Evolutionary conservation across 345 rosid genomes (phyloP).

Genomic region (Ceriops tagal): DNA sequence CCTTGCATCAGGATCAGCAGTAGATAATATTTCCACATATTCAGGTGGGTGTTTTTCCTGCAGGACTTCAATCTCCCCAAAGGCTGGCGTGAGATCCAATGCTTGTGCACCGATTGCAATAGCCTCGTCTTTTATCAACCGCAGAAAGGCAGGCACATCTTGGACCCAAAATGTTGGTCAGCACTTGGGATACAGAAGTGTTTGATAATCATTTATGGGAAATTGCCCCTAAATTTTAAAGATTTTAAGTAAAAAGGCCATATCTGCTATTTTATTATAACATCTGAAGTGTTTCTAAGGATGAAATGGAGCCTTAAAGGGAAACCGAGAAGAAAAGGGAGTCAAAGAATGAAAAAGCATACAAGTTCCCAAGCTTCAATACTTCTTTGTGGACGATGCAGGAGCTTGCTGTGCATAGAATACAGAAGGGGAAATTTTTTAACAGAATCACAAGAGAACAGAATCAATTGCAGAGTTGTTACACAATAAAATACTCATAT

Average conservation of each 20-base stretch:
- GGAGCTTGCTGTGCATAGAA: conserved; percentile 47
- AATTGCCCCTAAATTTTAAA: too few species aligned
- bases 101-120: conserved; percentile 59
- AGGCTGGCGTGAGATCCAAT: conserved; percentile 70
- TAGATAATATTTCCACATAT: conserved; percentile 54
- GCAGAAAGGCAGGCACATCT: conserved; percentile 80
- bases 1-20: conserved; percentile 36
- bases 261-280: too few species aligned
- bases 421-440: background rate
- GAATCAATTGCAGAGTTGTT: background rate
- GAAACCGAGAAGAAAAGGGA: background rate
- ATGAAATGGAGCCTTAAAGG: background rate
- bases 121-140: conserved; percentile 77
- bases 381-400: conserved; percentile 40
- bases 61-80: conserved; percentile 84
- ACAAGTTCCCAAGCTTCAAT: conserved; percentile 84
- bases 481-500: background rate
- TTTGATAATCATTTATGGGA: too few species aligned
- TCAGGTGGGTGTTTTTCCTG: conserved; percentile 56
- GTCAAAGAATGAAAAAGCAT: conserved; percentile 22
- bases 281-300: background rate
- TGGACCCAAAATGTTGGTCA: conserved; percentile 4
- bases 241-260: too few species aligned
- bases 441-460: background rate
- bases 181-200: too few species aligned